Evolutionary conservation across 768 basidiomycete genomes (phyloP).

Genomic region (Mycena galopus): DNA sequence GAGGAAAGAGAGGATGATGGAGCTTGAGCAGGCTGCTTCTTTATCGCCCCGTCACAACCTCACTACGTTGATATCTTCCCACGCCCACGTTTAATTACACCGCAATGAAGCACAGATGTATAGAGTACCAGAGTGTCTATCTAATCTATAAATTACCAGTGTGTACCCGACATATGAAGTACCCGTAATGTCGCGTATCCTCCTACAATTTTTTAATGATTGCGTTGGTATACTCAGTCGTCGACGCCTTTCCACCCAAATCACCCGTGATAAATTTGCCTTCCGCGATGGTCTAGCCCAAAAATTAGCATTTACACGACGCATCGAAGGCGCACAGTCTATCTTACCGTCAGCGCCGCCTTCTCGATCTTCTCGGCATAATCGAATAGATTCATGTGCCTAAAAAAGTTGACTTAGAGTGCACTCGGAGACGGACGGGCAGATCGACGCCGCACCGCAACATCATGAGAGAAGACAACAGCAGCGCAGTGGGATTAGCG

Average conservation of each 20-base stretch:
- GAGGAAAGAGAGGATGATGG: slow-evolving; percentile 48
- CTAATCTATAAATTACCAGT: slow-evolving; percentile 39
- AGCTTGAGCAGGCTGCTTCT: too few relatives aligned
- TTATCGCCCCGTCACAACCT: slow-evolving; percentile 8
- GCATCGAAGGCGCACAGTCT: not conserved
- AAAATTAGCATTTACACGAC: slow-evolving; percentile 27
- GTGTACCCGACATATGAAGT: slow-evolving; percentile 33
- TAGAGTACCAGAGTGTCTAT: slow-evolving; percentile 32
- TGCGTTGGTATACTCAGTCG: slow-evolving; percentile 88
- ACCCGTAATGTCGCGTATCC: too few relatives aligned
- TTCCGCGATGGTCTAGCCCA: slow-evolving; percentile 90
- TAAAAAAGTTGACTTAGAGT: slow-evolving; percentile 46
- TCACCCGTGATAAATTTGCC: slow-evolving; percentile 96
- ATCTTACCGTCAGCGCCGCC: slow-evolving; percentile 87
- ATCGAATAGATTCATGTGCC: slow-evolving; percentile 92
- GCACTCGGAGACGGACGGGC: slow-evolving; percentile 28
- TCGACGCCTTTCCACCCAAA: slow-evolving; percentile 92
- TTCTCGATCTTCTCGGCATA: slow-evolving; percentile 92
- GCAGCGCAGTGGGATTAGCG: slow-evolving; percentile 99
- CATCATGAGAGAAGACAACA: slow-evolving; percentile 98
- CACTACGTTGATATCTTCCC: not conserved
- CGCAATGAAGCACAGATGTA: slow-evolving; percentile 19
- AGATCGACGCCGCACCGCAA: slow-evolving; percentile 73
- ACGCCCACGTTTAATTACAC: slow-evolving; percentile 2
- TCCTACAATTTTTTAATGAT: slow-evolving; percentile 80